phyloP scores from a whole-genome alignment of 2,329 filamentous ascomycete genomes.

The Colletotrichum tropicicola region DNA sequence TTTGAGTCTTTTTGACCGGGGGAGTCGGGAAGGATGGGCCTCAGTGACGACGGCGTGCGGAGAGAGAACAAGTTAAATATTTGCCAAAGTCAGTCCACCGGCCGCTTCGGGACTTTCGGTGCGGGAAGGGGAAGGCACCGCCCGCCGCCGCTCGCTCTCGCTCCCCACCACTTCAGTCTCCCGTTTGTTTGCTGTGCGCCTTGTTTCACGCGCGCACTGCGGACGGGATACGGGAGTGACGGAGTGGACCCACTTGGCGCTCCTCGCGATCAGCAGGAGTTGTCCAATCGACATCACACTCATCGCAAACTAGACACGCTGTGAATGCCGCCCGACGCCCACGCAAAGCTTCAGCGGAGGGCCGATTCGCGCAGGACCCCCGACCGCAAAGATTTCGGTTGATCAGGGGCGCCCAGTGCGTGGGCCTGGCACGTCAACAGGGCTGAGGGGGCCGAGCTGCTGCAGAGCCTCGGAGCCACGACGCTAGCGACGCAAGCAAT shows the following conservation, averaged over 20 bases:
- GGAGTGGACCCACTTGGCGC: slow-evolving; percentile 22
- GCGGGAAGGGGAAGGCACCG: neutral
- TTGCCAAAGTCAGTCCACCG: neutral
- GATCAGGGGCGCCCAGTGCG: slow-evolving; percentile 8
- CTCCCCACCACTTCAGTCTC: neutral
- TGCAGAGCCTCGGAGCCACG: slow-evolving; percentile 9
- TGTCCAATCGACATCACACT: slow-evolving; percentile 2
- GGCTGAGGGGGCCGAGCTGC: slow-evolving; percentile 4
- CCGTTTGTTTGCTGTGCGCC: neutral
- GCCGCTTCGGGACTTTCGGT: slow-evolving; percentile 12
- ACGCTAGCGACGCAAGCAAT: slow-evolving; percentile 19
- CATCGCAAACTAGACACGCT: neutral
- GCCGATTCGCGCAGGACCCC: slow-evolving; percentile 1
- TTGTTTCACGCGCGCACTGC: slow-evolving; percentile 5
- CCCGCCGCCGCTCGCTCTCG: neutral
- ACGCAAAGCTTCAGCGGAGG: neutral
- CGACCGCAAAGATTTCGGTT: neutral
- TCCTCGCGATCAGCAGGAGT: slow-evolving; percentile 18
- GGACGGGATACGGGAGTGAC: slow-evolving; percentile 23
- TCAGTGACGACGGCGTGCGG: neutral
- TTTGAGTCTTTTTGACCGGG: neutral
- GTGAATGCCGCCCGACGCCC: neutral
- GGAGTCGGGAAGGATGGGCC: neutral
- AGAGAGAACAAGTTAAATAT: slow-evolving; percentile 15
- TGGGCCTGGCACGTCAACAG: neutral